Evolutionary conservation across 2,329 filamentous ascomycete species (phyloP), one percentile per base, ranked within the genome.

Genomic region (Berkeleyomyces basicola): DNA sequence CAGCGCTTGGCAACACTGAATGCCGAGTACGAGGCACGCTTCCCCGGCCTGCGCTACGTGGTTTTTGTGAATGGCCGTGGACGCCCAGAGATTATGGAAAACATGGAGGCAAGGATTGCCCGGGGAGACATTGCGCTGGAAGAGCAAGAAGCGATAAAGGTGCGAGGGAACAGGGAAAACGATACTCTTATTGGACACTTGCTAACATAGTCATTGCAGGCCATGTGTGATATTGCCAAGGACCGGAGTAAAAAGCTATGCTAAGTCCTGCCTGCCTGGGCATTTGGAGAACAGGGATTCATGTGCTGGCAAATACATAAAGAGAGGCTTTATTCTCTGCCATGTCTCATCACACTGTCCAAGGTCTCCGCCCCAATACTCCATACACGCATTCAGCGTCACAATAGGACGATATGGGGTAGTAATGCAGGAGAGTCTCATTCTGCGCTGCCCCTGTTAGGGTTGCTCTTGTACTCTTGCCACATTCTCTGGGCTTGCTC

Each of bases 221-320:
- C 91, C 47, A 96, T 96, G 88, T 90, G 89, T 70, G 87, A 90
- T 68, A 96, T 96, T 70, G 91, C 91, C 39, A 81, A 82, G 60
- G 89, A 96, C 69, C 81, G 91, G 58, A 88, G 86, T 0, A 72
- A 73, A 40, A 95, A 90, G 72, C 72, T 88, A 46, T 55, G 51
- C 5, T 55, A 10, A 37, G 36, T 7, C 11, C 70, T 66, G 44
- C 44, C 53, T 31, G 33, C 47, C 33, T 37, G 23, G 23, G 23
- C 23, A 36, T 53, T 10, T 53, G 31, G 49, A 36, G 49, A 36
- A 14, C 49, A 36, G 14, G 3, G 23, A 23, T 23, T 2, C 23
- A 23, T 23, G 23, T 23, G 23, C 23, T 23, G 23, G 23, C 23
- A 23, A n/a, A 9, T n/a, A 36, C 4, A 37, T n/a, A 53, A 53